Percentiles rank a stretch among this genome's conserved stretches.
phyloP scores from a whole-genome alignment of 805 yeast species.

The Candida boleticola region DNA sequence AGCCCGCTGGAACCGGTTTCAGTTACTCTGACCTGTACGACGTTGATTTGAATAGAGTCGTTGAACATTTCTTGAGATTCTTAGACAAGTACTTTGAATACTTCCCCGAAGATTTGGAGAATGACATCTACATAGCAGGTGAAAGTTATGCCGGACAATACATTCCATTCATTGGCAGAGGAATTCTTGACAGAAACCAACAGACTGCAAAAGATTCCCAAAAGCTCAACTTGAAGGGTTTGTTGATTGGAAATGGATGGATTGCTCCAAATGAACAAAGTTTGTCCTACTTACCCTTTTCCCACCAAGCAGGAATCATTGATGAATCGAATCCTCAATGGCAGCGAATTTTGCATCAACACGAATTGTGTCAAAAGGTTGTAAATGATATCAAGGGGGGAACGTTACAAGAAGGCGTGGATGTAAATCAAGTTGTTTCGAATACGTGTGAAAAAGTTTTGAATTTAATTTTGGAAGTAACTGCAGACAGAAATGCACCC shows the following conservation, averaged over 20 bases:
- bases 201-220: conserved; percentile 7
- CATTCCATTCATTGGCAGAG: conserved; percentile 80
- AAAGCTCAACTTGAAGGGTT: conserved; percentile 53
- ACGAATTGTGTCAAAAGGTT: conserved; percentile 59
- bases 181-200: conserved; percentile 49
- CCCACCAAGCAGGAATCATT: conserved; percentile 57
- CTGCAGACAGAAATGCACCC: conserved; percentile 25
- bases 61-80: conserved; percentile 62
- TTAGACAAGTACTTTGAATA: conserved; percentile 60
- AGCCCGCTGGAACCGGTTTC: conserved; percentile 93
- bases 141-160: conserved; percentile 98
- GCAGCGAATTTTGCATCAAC: conserved; percentile 43
- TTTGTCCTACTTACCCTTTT: conserved; percentile 72
- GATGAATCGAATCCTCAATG: conserved; percentile 37
- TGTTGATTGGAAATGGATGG: conserved; percentile 93
- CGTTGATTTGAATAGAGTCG: conserved; percentile 54
- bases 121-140: conserved; percentile 80
- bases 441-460: conserved; percentile 50
- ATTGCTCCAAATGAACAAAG: conserved; percentile 85
- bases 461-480: conserved; percentile 30
- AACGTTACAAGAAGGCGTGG: conserved; percentile 14
- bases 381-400: conserved; percentile 29
- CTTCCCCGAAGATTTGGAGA: conserved; percentile 56
- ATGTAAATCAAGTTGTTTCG: conserved; percentile 21
- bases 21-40: conserved; percentile 60